Conservation (phyloP, 2,329 filamentous ascomycete species). For the Pseudogymnoascus sp. region DNA sequence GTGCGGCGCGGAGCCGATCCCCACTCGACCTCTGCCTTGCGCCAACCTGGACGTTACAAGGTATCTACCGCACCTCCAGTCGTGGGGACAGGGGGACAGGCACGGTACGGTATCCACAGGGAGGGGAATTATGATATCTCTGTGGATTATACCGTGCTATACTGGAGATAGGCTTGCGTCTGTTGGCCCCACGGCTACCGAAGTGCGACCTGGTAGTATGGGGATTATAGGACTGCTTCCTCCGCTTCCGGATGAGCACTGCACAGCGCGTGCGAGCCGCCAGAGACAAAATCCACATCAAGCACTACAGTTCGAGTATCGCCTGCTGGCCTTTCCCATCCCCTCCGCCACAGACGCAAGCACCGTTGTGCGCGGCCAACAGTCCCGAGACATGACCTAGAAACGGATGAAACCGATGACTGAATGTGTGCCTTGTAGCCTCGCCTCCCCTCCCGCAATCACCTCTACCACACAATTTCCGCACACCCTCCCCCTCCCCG, state of each 20-base stretch:
- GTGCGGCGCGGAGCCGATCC: background rate
- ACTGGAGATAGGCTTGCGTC: background rate
- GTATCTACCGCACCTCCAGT: background rate
- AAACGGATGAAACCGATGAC: background rate
- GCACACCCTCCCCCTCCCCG: background rate
- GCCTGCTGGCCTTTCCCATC: too few relatives aligned
- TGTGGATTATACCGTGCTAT: background rate
- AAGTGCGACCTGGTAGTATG: too few relatives aligned
- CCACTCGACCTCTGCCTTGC: background rate
- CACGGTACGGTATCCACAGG: too few relatives aligned
- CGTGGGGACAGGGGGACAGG: background rate
- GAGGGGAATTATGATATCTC: too few relatives aligned
- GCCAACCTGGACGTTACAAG: background rate
- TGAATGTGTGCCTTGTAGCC: background rate
- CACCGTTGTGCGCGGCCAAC: too few relatives aligned
- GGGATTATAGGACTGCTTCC: background rate
- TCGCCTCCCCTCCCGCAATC: background rate
- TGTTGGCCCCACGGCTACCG: background rate
- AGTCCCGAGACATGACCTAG: background rate
- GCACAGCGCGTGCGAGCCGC: background rate
- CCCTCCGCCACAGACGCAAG: too few relatives aligned
- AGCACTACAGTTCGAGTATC: too few relatives aligned
- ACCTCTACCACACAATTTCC: background rate
- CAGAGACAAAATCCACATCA: too few relatives aligned
- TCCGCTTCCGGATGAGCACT: background rate